Conservation (phyloP, 2,329 filamentous ascomycete genomes). For the Ustulina deusta region DNA sequence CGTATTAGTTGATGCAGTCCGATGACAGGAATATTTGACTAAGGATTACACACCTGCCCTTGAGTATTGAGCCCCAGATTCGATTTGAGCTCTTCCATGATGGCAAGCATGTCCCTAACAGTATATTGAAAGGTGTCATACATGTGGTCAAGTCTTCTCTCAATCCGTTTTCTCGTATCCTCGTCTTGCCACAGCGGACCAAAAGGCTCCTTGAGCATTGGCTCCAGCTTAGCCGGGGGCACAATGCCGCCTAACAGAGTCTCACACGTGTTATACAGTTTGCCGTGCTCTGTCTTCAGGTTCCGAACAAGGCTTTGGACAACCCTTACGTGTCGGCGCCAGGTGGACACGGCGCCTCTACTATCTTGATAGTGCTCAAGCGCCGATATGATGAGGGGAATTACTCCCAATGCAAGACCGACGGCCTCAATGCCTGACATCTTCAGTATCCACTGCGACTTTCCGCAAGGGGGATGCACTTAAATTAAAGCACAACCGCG, state of each 20-base stretch:
- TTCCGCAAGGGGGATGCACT: not conserved
- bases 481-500: not conserved
- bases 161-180: conserved; percentile 4
- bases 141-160: conserved; percentile 30
- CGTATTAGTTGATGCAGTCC: conserved; percentile 12
- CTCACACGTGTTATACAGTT: conserved; percentile 26
- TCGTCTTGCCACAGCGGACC: conserved; percentile 20
- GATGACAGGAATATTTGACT: not conserved
- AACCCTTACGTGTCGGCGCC: conserved; percentile 19
- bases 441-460: not conserved
- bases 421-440: conserved; percentile 31
- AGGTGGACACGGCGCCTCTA: conserved; percentile 10
- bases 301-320: conserved; percentile 19
- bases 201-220: conserved; percentile 21
- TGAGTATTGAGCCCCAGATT: conserved; percentile 10
- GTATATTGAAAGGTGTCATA: conserved; percentile 20
- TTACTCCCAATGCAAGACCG: conserved; percentile 12
- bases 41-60: conserved; percentile 4
- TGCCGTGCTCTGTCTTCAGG: conserved; percentile 26
- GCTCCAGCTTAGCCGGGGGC: conserved; percentile 2
- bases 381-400: conserved; percentile 25
- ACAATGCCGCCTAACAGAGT: conserved; percentile 22
- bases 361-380: conserved; percentile 25
- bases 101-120: conserved; percentile 16
- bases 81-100: conserved; percentile 21